A percentile compares a stretch with the other conserved stretches of the same genome.
Evolutionary conservation across 257 asterid genomes (phyloP).

Genomic region (Nicotiana tabacum): DNA sequence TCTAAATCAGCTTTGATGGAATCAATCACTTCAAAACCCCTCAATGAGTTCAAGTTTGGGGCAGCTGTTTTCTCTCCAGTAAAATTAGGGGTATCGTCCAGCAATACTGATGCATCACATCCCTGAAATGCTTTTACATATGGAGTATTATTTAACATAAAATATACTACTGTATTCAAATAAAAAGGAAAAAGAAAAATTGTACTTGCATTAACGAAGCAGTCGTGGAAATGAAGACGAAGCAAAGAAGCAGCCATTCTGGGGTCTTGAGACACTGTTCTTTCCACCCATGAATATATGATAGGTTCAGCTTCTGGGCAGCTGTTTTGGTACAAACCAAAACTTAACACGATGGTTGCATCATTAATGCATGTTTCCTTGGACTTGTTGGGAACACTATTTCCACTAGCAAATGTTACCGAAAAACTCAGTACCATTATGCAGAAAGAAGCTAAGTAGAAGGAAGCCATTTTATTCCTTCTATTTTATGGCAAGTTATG

Average conservation of each 20-base stretch:
- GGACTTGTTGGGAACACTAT: neutral
- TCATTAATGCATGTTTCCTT: slow-evolving; percentile 39
- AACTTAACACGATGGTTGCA: slow-evolving; percentile 31
- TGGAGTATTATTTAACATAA: neutral
- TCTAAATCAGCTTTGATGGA: slow-evolving; percentile 72
- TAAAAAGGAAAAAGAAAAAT: neutral
- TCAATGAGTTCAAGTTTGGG: slow-evolving; percentile 66
- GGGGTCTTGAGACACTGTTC: slow-evolving; percentile 61
- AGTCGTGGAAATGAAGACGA: slow-evolving; percentile 91
- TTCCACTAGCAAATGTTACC: slow-evolving; percentile 14
- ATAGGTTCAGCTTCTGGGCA: slow-evolving; percentile 74
- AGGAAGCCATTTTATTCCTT: neutral
- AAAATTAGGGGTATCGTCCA: slow-evolving; percentile 51
- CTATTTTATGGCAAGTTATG: neutral
- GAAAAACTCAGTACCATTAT: slow-evolving; percentile 27
- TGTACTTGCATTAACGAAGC: slow-evolving; percentile 74
- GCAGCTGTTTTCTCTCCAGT: slow-evolving; percentile 76
- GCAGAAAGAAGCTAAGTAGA: slow-evolving; percentile 22
- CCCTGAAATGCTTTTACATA: slow-evolving; percentile 38
- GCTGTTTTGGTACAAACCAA: slow-evolving; percentile 49
- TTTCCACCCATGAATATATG: slow-evolving; percentile 65
- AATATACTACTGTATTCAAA: neutral
- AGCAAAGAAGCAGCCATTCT: slow-evolving; percentile 92
- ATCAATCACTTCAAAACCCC: slow-evolving; percentile 88
- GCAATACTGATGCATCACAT: slow-evolving; percentile 76